Evolutionary conservation across 768 basidiomycete genomes (phyloP).

Genomic region (Cubamyces lactineus): DNA sequence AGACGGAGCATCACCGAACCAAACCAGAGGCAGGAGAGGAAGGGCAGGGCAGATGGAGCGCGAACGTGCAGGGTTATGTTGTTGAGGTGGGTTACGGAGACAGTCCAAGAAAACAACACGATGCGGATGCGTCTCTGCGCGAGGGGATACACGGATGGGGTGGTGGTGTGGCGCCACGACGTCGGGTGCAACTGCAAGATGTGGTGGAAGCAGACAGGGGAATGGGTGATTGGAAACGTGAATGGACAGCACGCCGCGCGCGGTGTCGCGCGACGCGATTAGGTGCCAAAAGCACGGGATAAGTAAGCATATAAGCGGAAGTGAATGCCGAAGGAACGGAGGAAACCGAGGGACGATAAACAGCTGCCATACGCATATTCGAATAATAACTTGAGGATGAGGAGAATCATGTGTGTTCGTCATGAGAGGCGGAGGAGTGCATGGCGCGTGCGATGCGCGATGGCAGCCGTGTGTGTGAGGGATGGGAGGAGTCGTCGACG

Average conservation of each 20-base stretch:
- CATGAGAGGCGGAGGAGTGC: not conserved
- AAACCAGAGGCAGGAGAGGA: constrained; percentile 7
- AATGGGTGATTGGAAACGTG: not conserved
- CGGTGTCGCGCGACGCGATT: constrained; percentile 14
- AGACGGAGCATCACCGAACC: constrained; percentile 14
- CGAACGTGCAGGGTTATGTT: constrained; percentile 5
- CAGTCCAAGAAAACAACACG: constrained; percentile 21
- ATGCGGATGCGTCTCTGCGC: not conserved
- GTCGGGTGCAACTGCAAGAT: constrained; percentile 4
- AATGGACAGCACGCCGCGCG: constrained; percentile 14
- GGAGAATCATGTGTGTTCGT: not conserved
- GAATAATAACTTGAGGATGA: constrained; percentile 20
- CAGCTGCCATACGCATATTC: constrained; percentile 27
- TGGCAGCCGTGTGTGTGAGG: constrained; percentile 10
- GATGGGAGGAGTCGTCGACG: not conserved
- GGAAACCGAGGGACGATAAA: constrained; percentile 2
- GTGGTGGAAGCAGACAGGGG: not conserved
- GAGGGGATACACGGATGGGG: constrained; percentile 17
- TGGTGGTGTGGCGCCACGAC: constrained; percentile 4
- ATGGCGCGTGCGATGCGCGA: constrained; percentile 8
- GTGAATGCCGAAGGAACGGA: not conserved
- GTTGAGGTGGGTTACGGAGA: not conserved
- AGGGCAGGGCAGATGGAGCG: constrained; percentile 10
- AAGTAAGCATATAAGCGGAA: constrained; percentile 16
- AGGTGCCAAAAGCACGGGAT: constrained; percentile 14